A percentile compares a stretch with the other conserved stretches of the same genome.
These are phyloP conservation scores for Botrytis porri DNA, from an alignment of 2,329 filamentous ascomycete species.

Conservation along the genomic window DNA sequence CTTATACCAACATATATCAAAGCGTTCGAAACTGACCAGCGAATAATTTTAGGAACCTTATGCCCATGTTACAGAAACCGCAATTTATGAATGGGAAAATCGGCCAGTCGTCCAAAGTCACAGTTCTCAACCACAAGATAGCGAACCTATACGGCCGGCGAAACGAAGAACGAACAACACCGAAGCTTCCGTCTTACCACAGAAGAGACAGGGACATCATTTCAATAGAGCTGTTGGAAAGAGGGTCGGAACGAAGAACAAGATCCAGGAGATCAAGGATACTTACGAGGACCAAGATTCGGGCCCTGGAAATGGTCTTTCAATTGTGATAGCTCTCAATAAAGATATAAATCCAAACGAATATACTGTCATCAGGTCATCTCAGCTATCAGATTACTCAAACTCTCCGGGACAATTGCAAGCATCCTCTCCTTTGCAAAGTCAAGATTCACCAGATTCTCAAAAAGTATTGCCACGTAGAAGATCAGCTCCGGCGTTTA, in stretches of 20 bases:
- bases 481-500: constrained; percentile 17
- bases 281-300: constrained; percentile 30
- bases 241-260: constrained; percentile 18
- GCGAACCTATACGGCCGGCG: constrained; percentile 24
- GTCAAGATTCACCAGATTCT: constrained; percentile 12
- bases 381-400: constrained; percentile 19
- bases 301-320: neutral
- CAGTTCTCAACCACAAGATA: constrained; percentile 19
- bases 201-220: constrained; percentile 18
- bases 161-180: constrained; percentile 22
- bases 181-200: neutral
- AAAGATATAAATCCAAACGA: constrained; percentile 27
- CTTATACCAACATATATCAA: neutral
- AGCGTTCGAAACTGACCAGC: neutral
- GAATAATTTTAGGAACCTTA: constrained; percentile 31
- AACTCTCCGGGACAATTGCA: constrained; percentile 4
- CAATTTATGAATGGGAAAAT: constrained; percentile 21
- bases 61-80: constrained; percentile 15
- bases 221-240: constrained; percentile 22
- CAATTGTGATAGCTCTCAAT: constrained; percentile 24
- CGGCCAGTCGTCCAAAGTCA: neutral
- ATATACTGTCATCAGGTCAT: constrained; percentile 23
- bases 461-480: constrained; percentile 7
- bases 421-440: constrained; percentile 14
- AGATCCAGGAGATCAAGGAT: constrained; percentile 29